Percentiles rank a stretch among this genome's conserved stretches.
These are phyloP conservation scores for Russula abietina DNA, from an alignment of 768 basidiomycete species.

Conservation along the genomic window DNA sequence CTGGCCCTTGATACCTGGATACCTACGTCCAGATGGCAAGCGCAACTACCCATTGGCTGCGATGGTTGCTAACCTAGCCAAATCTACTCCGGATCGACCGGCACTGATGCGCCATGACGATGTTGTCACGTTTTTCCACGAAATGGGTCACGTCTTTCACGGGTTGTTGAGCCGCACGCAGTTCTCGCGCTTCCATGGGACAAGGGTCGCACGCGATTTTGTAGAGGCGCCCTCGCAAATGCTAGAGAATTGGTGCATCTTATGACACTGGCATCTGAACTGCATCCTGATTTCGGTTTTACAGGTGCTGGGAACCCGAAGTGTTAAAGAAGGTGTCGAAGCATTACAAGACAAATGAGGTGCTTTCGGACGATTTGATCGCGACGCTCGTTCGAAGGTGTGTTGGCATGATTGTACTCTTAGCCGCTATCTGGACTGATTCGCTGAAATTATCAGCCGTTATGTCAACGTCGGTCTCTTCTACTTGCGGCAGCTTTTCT, in stretches of 20 bases:
- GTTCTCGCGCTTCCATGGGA: conserved; percentile 78
- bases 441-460: conserved; percentile 27
- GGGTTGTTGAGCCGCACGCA: conserved; percentile 60
- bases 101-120: conserved; percentile 85
- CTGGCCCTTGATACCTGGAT: conserved; percentile 69
- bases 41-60: conserved; percentile 69
- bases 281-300: not conserved
- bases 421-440: not conserved
- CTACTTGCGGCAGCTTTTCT: conserved; percentile 80
- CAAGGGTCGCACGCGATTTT: conserved; percentile 72
- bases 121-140: conserved; percentile 89
- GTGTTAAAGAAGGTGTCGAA: conserved; percentile 74
- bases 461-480: conserved; percentile 80
- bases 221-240: conserved; percentile 90
- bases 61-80: conserved; percentile 91
- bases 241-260: conserved; percentile 76
- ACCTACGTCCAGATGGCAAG: conserved; percentile 47
- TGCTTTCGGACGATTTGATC: conserved; percentile 66
- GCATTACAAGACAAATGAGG: conserved; percentile 70
- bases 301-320: conserved; percentile 74
- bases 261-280: not conserved
- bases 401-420: conserved; percentile 8
- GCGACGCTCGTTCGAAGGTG: conserved; percentile 76
- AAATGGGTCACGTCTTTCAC: conserved; percentile 59
- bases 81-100: conserved; percentile 72